Evolutionary conservation across 148 eudicot species (phyloP).

Genomic region (Rhododendron ferrugineum): DNA sequence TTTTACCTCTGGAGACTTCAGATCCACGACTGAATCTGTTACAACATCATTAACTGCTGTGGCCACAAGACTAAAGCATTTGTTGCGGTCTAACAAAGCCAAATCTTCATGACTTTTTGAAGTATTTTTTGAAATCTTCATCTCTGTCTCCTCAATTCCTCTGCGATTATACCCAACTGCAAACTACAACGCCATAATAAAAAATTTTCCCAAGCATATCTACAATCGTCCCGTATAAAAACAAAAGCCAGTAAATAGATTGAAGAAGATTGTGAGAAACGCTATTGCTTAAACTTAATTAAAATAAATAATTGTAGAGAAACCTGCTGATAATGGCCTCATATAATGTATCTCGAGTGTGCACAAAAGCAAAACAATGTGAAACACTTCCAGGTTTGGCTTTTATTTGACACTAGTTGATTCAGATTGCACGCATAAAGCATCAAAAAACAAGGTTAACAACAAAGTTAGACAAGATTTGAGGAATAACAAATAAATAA

Average conservation of each 20-base stretch:
- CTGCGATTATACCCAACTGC: constrained; percentile 78
- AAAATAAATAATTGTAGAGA: neutral
- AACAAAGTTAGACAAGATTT: neutral
- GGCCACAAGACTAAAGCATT: constrained; percentile 62
- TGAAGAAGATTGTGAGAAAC: neutral
- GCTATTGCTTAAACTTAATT: neutral
- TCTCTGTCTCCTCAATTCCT: constrained; percentile 65
- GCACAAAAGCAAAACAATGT: neutral
- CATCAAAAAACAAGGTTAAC: neutral
- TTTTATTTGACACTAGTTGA: neutral
- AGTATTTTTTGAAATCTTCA: constrained; percentile 27
- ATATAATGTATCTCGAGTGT: neutral
- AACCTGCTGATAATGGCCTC: neutral
- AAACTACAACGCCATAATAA: constrained; percentile 37
- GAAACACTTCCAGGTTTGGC: neutral
- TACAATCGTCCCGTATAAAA: neutral
- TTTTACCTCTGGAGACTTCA: constrained; percentile 68
- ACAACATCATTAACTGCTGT: constrained; percentile 51
- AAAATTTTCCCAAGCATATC: neutral
- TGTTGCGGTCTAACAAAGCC: constrained; percentile 52
- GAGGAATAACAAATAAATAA: neutral
- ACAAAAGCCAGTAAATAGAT: neutral
- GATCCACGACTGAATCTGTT: constrained; percentile 65
- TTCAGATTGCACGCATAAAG: neutral
- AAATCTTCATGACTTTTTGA: constrained; percentile 20